A percentile compares a stretch with the other conserved stretches of the same genome.
phyloP scores from a whole-genome alignment of 1,284 basidiomycete genomes.

The Ustilago sp. region DNA sequence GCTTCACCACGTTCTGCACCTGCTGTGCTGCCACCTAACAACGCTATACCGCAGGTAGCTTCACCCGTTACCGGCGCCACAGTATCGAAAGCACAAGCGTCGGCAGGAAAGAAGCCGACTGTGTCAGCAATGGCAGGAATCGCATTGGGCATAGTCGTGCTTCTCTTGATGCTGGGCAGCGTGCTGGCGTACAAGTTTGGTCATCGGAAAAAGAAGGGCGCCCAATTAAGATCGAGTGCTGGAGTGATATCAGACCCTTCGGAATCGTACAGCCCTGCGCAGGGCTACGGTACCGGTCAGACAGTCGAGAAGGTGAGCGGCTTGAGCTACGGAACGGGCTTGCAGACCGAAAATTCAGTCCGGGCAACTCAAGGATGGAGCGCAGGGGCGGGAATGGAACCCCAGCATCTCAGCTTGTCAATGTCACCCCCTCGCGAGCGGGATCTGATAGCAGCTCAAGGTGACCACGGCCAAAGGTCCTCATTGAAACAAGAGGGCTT shows the following conservation, averaged over 20 bases:
- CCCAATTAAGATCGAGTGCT: not conserved
- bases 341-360: not conserved
- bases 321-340: not conserved
- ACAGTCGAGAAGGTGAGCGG: not conserved
- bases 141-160: conserved; percentile 7
- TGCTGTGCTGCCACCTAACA: not conserved
- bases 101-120: conserved; percentile 1
- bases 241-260: not conserved
- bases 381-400: not conserved
- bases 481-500: not conserved
- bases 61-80: not conserved
- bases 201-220: conserved; percentile 6
- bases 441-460: not conserved
- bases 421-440: not conserved
- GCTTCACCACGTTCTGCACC: not conserved
- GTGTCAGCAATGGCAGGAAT: conserved; percentile 12
- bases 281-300: not conserved
- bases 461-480: not conserved
- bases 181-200: conserved; percentile 7
- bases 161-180: conserved; percentile 8
- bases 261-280: not conserved
- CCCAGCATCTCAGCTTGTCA: not conserved
- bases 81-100: not conserved
- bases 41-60: not conserved
- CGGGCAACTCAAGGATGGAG: not conserved